Conservation (phyloP, 768 basidiomycete species). For the Daedaleopsis sinensis region DNA sequence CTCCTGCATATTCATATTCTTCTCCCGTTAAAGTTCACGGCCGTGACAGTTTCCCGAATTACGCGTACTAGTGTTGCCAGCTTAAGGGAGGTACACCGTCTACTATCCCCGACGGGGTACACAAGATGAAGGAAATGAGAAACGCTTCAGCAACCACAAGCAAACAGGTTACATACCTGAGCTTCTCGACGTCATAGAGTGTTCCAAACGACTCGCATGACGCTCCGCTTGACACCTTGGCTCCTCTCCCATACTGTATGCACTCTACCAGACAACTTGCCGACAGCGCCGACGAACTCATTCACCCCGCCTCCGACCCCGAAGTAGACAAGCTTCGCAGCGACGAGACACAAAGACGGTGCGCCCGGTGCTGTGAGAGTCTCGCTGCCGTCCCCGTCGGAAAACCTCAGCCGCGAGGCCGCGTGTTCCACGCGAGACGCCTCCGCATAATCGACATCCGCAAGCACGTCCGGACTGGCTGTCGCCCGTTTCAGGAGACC, state of each 20-base stretch:
- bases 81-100: too few relatives aligned
- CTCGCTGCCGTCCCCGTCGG: not conserved
- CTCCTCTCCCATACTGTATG: slow-evolving; percentile 66
- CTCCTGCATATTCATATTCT: too few relatives aligned
- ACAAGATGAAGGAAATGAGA: too few relatives aligned
- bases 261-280: slow-evolving; percentile 42
- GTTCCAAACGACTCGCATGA: slow-evolving; percentile 66
- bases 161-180: not conserved
- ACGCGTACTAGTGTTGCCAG: too few relatives aligned
- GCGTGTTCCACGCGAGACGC: not conserved
- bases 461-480: not conserved
- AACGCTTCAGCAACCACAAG: too few relatives aligned
- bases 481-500: slow-evolving; percentile 49
- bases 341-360: slow-evolving; percentile 65
- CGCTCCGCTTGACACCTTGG: slow-evolving; percentile 71
- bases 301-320: slow-evolving; percentile 90
- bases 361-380: not conserved
- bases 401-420: slow-evolving; percentile 4
- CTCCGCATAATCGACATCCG: too few relatives aligned
- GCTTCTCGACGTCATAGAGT: not conserved
- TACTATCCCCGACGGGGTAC: too few relatives aligned
- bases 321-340: slow-evolving; percentile 92
- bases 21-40: too few relatives aligned
- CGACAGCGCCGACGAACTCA: slow-evolving; percentile 67
- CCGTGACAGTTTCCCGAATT: too few relatives aligned